phyloP scores from a whole-genome alignment of 768 basidiomycete genomes.

The Favolaschia claudopus region DNA sequence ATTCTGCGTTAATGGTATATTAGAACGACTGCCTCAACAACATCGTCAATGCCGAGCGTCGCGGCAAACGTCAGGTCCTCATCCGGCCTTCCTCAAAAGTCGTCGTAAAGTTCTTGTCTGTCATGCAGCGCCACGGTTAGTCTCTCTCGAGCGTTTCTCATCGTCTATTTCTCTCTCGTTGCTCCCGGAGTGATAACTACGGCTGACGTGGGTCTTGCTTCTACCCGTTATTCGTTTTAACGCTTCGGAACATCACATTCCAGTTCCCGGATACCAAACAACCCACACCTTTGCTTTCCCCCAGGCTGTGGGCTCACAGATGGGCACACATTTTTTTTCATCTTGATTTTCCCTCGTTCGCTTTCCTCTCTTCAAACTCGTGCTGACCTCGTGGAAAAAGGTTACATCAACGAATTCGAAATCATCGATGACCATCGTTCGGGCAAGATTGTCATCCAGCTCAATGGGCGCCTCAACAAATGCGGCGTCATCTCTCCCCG shows the following conservation, averaged over 20 bases:
- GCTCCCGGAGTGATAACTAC: constrained; percentile 87
- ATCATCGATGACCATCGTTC: constrained; percentile 99
- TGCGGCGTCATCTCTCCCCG: constrained; percentile 99
- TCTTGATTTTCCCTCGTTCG: constrained; percentile 13
- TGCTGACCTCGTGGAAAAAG: constrained; percentile 47
- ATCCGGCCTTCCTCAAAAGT: constrained; percentile 98
- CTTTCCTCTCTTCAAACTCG: constrained; percentile 24
- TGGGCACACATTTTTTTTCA: constrained; percentile 57
- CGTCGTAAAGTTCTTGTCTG: constrained; percentile 95
- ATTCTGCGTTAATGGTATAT: constrained; percentile 3
- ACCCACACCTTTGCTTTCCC: constrained; percentile 47
- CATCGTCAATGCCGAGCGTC: constrained; percentile 99
- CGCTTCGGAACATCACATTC: constrained; percentile 73
- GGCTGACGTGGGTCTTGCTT: constrained; percentile 62
- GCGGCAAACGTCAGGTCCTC: constrained; percentile 99
- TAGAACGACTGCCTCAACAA: constrained; percentile 69
- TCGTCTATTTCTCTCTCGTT: neutral
- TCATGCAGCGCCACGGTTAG: constrained; percentile 98
- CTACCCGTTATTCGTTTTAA: constrained; percentile 86
- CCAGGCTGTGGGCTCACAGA: constrained; percentile 61
- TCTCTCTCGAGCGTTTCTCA: constrained; percentile 11
- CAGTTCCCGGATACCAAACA: constrained; percentile 67
- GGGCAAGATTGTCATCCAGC: constrained; percentile 97
- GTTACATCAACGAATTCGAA: constrained; percentile 98
- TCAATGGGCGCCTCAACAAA: constrained; percentile 99